Percentiles rank a stretch among this genome's conserved stretches.
phyloP scores from a whole-genome alignment of 2,329 filamentous ascomycete species.

The Microcyclospora pomicola region DNA sequence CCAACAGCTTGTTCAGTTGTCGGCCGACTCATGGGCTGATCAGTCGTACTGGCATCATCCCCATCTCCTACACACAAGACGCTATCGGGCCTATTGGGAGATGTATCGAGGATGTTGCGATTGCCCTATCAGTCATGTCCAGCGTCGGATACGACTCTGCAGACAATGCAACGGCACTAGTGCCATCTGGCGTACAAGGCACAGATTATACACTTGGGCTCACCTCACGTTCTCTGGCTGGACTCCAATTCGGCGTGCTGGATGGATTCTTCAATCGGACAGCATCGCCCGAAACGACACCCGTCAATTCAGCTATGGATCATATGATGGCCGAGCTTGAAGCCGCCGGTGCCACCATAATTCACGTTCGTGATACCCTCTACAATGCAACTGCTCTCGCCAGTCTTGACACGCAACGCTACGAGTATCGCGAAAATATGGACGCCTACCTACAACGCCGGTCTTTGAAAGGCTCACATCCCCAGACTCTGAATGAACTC shows the following conservation, averaged over 20 bases:
- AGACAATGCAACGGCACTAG: constrained; percentile 40
- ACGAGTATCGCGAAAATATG: constrained; percentile 44
- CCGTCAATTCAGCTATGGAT: constrained; percentile 42
- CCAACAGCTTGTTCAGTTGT: constrained; percentile 46
- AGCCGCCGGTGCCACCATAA: constrained; percentile 34
- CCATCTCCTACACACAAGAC: constrained; percentile 21
- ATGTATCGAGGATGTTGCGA: constrained; percentile 20
- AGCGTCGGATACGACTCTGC: constrained; percentile 36
- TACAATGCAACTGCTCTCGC: constrained; percentile 42
- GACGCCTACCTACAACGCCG: constrained; percentile 40
- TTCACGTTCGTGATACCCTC: constrained; percentile 35
- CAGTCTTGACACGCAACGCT: constrained; percentile 45
- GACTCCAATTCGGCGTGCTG: constrained; percentile 36
- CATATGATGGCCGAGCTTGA: constrained; percentile 33
- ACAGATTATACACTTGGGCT: constrained; percentile 36
- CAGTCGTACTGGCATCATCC: constrained; percentile 17
- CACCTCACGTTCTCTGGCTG: constrained; percentile 21
- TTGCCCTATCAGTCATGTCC: constrained; percentile 26
- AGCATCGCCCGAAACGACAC: constrained; percentile 37
- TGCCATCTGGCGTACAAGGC: constrained; percentile 28
- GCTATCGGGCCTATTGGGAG: constrained; percentile 20
- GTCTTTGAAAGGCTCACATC: constrained; percentile 29
- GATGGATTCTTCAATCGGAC: constrained; percentile 47
- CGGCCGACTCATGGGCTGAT: constrained; percentile 31
- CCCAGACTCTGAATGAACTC: constrained; percentile 35